Base-by-base conservation (phyloP, 805 yeast genomes). In the Schizosaccharomyces pombe region DNA sequence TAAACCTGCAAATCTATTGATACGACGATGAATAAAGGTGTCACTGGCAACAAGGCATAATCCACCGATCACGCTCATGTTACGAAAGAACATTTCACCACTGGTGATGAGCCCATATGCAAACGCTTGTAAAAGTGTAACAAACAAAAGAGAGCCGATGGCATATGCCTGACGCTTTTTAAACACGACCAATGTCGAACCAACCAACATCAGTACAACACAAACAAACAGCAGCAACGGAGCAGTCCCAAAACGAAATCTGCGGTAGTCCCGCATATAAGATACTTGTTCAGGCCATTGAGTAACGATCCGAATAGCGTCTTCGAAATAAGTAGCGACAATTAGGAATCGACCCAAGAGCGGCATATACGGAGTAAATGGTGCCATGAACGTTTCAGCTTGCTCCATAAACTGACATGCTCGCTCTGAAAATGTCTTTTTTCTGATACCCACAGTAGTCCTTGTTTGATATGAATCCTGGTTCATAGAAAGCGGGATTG, bases 221-320 rank as follows among this genome's bases (percentile, higher is more conserved):
- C 86, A 83, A 43, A 68, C 33, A 6, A 76, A 57, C 58, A 91
- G 72, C 61, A 85, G 82, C n/a, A 78, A 40, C n/a, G 80, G 73
- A 22, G 86, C 85, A 56, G 89, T 67, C 73, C 81, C 76, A 60
- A 77, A 74, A 66, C 94, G 93, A 57, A 80, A 70, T 60, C 80
- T 84, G 64, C 94, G 78, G 71, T 78, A 82, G 60, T 78, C 77
- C 70, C 83, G 75, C 60, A 91, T 72, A 66, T 82, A 89, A 65
- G 77, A 82, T 26, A 85, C 84, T 68, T 89, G 98, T 62, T 85
- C 94, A 34, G 74, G 67, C 96, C 96, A 89, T 69, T 87, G 96
- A 4, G 85, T 70, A 54, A 79, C 61, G 62, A 89, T 84, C 66
- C 98, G 76, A 54, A 80, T 65, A 2, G 94, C 76, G 64, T 91